These are phyloP conservation scores for Colletotrichum noveboracense DNA, from an alignment of 2,329 filamentous ascomycete genomes.

Conservation along the genomic window DNA sequence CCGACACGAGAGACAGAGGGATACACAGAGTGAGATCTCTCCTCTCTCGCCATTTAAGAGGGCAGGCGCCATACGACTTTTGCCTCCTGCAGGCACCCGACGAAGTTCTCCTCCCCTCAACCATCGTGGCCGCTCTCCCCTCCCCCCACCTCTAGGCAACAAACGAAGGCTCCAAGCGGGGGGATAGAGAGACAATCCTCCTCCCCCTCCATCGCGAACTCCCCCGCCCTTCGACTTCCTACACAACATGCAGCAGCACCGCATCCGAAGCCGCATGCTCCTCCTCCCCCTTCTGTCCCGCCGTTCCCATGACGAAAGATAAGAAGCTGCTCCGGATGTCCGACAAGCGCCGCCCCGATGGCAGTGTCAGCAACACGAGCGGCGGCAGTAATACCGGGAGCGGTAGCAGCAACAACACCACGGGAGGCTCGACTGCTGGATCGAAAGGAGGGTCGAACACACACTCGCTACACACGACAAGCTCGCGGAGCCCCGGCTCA, in stretches of 20 bases:
- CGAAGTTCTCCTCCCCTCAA: neutral
- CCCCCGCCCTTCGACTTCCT: neutral
- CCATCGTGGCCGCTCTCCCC: neutral
- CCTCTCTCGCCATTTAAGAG: neutral
- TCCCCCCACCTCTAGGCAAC: neutral
- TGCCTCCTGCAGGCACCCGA: neutral
- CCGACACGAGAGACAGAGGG: neutral
- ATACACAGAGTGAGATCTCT: neutral
- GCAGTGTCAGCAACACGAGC: conserved; percentile 16
- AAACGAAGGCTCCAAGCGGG: neutral
- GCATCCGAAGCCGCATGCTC: neutral
- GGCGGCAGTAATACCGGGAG: conserved; percentile 29
- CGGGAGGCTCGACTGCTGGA: neutral
- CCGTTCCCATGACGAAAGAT: conserved; percentile 25
- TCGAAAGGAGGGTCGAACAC: conserved; percentile 13
- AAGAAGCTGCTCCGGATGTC: conserved; percentile 23
- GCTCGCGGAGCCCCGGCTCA: conserved; percentile 26
- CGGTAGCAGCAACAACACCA: conserved; percentile 20
- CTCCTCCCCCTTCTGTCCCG: neutral
- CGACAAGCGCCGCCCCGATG: conserved; percentile 48
- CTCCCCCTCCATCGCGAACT: neutral
- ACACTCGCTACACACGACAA: conserved; percentile 33
- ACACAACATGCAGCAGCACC: conserved; percentile 20
- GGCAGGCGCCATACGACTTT: neutral
- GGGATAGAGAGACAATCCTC: neutral